Evolutionary conservation across 345 rosid species (phyloP).

Genomic region (Laguncularia racemosa): DNA sequence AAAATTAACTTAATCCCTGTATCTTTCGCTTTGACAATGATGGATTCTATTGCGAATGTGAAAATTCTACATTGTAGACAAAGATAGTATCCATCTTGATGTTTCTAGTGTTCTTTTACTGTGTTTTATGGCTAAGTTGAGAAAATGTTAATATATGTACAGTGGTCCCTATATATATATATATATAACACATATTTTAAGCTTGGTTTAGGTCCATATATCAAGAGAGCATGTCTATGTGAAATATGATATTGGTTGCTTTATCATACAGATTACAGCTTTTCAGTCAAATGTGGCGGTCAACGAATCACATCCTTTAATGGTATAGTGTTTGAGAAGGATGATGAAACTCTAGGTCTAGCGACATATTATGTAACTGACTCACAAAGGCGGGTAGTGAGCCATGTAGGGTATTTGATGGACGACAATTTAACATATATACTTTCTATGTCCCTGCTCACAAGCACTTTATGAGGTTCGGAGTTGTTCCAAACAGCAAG

Average conservation of each 20-base stretch:
- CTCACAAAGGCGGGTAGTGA: constrained; percentile 35
- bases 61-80: too few species aligned
- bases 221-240: constrained; percentile 12
- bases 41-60: too few species aligned
- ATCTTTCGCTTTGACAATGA: too few species aligned
- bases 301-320: constrained; percentile 30
- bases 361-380: constrained; percentile 42
- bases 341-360: constrained; percentile 43
- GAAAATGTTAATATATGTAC: too few species aligned
- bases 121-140: too few species aligned
- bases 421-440: constrained; percentile 24
- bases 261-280: constrained; percentile 36
- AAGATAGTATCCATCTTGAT: too few species aligned
- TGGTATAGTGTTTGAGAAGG: constrained; percentile 35
- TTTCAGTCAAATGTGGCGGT: constrained; percentile 63
- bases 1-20: too few species aligned
- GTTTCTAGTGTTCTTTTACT: too few species aligned
- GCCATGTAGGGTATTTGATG: constrained; percentile 33
- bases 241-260: background rate
- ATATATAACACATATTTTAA: too few species aligned
- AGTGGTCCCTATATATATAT: too few species aligned
- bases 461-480: constrained; percentile 22
- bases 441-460: constrained; percentile 20
- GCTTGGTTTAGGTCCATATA: too few species aligned
- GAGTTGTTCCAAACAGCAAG: constrained; percentile 50